Conservation (phyloP, 306 rosid species). For the Spatholobus suberectus region DNA sequence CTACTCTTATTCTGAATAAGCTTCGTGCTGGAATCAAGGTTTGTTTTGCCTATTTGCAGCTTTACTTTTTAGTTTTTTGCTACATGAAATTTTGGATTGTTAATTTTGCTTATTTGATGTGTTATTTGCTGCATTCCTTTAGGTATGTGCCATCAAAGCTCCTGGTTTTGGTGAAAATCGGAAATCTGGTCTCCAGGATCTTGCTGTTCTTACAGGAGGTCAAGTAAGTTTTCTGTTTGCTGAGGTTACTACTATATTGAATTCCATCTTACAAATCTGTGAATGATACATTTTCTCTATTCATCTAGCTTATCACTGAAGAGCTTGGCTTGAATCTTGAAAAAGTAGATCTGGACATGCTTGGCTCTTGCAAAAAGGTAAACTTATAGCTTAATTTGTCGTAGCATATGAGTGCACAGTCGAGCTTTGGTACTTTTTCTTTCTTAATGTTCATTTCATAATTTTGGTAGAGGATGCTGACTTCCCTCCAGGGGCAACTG, state of each 20-base stretch:
- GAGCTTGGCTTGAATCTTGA: conserved; percentile 97
- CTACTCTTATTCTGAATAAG: conserved; percentile 90
- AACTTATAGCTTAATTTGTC: neutral
- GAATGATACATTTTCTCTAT: conserved; percentile 28
- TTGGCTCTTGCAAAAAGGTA: conserved; percentile 96
- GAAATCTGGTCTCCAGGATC: conserved; percentile 84
- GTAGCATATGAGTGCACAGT: neutral
- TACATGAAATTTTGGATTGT: neutral
- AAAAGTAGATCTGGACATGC: conserved; percentile 77
- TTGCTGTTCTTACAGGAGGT: conserved; percentile 89
- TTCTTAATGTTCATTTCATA: neutral
- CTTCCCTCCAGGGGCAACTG: neutral
- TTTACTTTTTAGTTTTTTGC: neutral
- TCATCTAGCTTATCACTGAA: conserved; percentile 78
- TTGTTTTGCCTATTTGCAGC: neutral
- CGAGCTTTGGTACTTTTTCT: neutral
- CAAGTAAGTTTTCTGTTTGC: conserved; percentile 56
- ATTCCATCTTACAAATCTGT: neutral
- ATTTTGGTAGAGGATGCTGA: neutral
- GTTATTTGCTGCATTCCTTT: conserved; percentile 12
- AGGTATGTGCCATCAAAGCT: conserved; percentile 98
- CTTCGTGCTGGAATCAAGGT: conserved; percentile 99
- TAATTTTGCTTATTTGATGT: conserved; percentile 25
- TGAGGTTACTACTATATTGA: neutral
- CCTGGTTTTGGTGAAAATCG: conserved; percentile 99